Evolutionary conservation across 2,329 filamentous ascomycete genomes (phyloP).

Genomic region (Herpotrichia juniperi): DNA sequence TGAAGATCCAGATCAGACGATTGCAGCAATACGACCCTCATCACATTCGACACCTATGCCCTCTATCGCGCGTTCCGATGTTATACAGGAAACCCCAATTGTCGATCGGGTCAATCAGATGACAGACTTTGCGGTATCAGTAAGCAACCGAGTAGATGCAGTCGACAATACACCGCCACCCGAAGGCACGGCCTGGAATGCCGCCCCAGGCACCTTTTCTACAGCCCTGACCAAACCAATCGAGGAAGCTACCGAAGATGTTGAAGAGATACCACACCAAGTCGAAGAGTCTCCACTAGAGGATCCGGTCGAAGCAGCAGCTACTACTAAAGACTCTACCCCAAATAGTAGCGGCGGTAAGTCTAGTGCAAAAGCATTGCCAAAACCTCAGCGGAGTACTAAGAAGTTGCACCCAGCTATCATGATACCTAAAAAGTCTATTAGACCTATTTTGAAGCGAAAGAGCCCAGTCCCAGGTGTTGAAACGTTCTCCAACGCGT

Average conservation of each 20-base stretch:
- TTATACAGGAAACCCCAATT: slow-evolving; percentile 42
- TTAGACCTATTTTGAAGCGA: slow-evolving; percentile 3
- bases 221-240: slow-evolving; percentile 22
- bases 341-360: background rate
- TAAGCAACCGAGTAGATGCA: slow-evolving; percentile 1
- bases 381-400: background rate
- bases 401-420: background rate
- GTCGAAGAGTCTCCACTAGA: slow-evolving; percentile 3
- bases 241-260: background rate
- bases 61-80: slow-evolving; percentile 27
- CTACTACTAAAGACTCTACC: background rate
- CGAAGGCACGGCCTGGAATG: background rate
- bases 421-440: background rate
- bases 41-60: slow-evolving; percentile 30
- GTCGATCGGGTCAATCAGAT: slow-evolving; percentile 17
- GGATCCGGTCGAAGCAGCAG: background rate
- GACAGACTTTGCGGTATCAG: slow-evolving; percentile 1
- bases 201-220: slow-evolving; percentile 12
- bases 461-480: background rate
- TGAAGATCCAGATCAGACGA: slow-evolving; percentile 21
- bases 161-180: slow-evolving; percentile 6
- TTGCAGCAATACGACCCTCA: slow-evolving; percentile 22
- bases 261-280: no score
- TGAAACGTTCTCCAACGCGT: background rate
- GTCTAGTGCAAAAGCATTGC: background rate